Conservation (phyloP, 495 filamentous ascomycete genomes). For the Lophium mytilinum region DNA sequence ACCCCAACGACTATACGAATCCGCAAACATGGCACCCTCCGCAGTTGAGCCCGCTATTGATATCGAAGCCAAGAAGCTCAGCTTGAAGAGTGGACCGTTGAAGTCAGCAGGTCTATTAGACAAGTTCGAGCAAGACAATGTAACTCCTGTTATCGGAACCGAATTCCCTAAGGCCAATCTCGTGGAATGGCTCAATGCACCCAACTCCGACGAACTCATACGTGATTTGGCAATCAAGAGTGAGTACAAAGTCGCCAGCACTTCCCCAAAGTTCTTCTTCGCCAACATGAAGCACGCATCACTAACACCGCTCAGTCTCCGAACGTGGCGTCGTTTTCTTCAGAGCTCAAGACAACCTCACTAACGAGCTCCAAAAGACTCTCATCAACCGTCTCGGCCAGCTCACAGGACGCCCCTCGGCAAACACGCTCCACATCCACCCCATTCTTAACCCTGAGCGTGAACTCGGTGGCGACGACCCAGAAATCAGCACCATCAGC, state of each 20-base stretch:
- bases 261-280: neutral
- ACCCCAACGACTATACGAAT: too few species aligned
- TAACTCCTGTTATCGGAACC: conserved; percentile 13
- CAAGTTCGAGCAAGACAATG: conserved; percentile 7
- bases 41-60: too few species aligned
- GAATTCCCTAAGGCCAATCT: conserved; percentile 14
- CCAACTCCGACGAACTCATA: conserved; percentile 37
- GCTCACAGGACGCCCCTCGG: conserved; percentile 43
- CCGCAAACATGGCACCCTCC: too few species aligned
- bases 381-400: conserved; percentile 58
- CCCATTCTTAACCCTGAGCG: conserved; percentile 56
- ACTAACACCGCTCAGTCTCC: conserved; percentile 47
- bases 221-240: conserved; percentile 16
- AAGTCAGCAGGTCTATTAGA: conserved; percentile 1
- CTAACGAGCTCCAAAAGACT: conserved; percentile 59
- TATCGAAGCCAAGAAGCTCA: too few species aligned
- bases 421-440: conserved; percentile 58
- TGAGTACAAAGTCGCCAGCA: conserved; percentile 12
- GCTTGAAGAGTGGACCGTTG: neutral
- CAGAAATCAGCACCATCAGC: conserved; percentile 68
- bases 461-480: conserved; percentile 52
- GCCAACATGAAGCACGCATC: neutral
- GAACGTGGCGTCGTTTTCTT: conserved; percentile 78
- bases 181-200: conserved; percentile 25
- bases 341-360: conserved; percentile 59